These are phyloP conservation scores for Sedum album DNA, from an alignment of 164 flowering plant species.

Conservation along the genomic window DNA sequence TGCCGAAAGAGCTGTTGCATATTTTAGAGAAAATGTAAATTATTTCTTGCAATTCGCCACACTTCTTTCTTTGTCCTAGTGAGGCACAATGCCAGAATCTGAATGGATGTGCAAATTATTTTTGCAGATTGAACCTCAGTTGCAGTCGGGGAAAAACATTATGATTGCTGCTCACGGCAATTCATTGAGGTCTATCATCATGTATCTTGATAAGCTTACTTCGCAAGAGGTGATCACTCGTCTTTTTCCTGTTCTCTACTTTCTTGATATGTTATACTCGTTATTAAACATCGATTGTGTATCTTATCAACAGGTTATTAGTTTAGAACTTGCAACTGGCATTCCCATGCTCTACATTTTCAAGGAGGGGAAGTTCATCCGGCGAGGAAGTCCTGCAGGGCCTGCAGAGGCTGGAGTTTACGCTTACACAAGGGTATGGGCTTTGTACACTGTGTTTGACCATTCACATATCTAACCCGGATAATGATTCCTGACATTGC, in stretches of 20 bases:
- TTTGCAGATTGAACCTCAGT: conserved; percentile 82
- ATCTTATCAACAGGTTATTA: conserved; percentile 58
- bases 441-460: neutral
- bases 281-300: neutral
- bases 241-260: neutral
- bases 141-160: conserved; percentile 73
- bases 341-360: conserved; percentile 95
- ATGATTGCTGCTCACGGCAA: conserved; percentile 99
- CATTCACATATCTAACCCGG: neutral
- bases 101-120: conserved; percentile 13
- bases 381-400: conserved; percentile 92
- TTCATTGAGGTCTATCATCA: conserved; percentile 92
- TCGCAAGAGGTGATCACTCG: conserved; percentile 65
- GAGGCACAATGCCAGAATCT: too few species aligned
- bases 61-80: too few species aligned
- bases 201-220: conserved; percentile 95
- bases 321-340: conserved; percentile 89
- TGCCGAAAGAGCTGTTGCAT: conserved; percentile 97
- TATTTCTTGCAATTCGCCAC: neutral
- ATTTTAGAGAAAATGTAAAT: conserved; percentile 71
- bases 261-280: neutral
- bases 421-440: conserved; percentile 80
- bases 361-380: conserved; percentile 76
- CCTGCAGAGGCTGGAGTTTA: conserved; percentile 96
- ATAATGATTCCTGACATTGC: neutral